phyloP scores from a whole-genome alignment of 805 yeast genomes.

The Zygoascus biomembranicola region DNA sequence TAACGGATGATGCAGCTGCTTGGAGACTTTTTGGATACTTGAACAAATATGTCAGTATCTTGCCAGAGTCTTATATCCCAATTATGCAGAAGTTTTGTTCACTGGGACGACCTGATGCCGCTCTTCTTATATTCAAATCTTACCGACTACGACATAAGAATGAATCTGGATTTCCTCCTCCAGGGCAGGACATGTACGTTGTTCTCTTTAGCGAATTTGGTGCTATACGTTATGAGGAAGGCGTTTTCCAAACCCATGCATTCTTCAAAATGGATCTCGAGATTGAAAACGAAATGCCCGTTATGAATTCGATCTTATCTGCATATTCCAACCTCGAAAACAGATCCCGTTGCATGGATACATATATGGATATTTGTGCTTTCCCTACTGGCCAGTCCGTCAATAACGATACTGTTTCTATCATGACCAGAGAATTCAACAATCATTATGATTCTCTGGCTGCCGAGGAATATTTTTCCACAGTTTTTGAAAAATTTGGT shows the following conservation, averaged over 20 bases:
- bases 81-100: slow-evolving; percentile 48
- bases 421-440: slow-evolving; percentile 30
- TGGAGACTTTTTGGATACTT: slow-evolving; percentile 55
- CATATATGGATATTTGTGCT: slow-evolving; percentile 54
- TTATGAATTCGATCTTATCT: slow-evolving; percentile 55
- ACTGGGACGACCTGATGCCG: slow-evolving; percentile 49
- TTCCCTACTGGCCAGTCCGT: slow-evolving; percentile 44
- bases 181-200: slow-evolving; percentile 48
- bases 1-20: slow-evolving; percentile 34
- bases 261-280: slow-evolving; percentile 54
- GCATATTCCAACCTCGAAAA: slow-evolving; percentile 46
- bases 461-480: slow-evolving; percentile 55
- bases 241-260: slow-evolving; percentile 56
- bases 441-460: slow-evolving; percentile 21
- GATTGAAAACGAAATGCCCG: slow-evolving; percentile 45
- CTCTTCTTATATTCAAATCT: slow-evolving; percentile 53
- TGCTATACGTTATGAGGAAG: slow-evolving; percentile 48
- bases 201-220: slow-evolving; percentile 58
- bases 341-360: slow-evolving; percentile 27
- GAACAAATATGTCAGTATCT: slow-evolving; percentile 46
- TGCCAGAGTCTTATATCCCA: slow-evolving; percentile 51
- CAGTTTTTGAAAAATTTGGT: slow-evolving; percentile 41
- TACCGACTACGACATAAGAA: slow-evolving; percentile 48
- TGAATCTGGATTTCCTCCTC: slow-evolving; percentile 41
- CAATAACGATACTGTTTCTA: slow-evolving; percentile 57